Evolutionary conservation across 2,329 filamentous ascomycete species (phyloP).

Genomic region (Penicillium paneum): DNA sequence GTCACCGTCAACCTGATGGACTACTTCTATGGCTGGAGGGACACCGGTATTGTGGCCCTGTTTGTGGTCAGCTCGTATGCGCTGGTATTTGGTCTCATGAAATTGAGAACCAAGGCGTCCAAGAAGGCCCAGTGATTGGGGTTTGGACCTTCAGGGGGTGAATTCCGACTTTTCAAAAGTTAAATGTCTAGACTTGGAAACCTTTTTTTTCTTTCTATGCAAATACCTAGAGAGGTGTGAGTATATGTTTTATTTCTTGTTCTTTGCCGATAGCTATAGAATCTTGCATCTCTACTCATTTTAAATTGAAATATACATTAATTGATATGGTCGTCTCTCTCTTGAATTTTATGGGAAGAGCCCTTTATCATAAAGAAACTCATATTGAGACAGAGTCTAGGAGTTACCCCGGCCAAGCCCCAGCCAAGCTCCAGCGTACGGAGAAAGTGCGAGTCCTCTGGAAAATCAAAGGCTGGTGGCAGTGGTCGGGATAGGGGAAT

Average conservation of each 20-base stretch:
- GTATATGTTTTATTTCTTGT: background rate
- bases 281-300: background rate
- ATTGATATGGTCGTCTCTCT: background rate
- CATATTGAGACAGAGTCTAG: background rate
- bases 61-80: slow-evolving; percentile 56
- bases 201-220: background rate
- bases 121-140: slow-evolving; percentile 32
- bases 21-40: slow-evolving; percentile 64
- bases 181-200: background rate
- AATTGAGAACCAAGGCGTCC: slow-evolving; percentile 34
- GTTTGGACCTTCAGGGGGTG: background rate
- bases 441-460: slow-evolving; percentile 1
- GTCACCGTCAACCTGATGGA: slow-evolving; percentile 56
- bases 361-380: background rate
- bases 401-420: slow-evolving; percentile 3
- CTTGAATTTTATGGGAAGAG: background rate
- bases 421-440: background rate
- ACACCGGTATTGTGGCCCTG: slow-evolving; percentile 57
- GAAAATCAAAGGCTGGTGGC: background rate
- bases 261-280: background rate
- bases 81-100: slow-evolving; percentile 43
- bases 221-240: background rate
- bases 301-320: background rate
- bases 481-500: background rate
- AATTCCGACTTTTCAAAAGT: background rate